These are phyloP conservation scores for Pistacia integerrima DNA, from an alignment of 345 rosid species.

Conservation along the genomic window DNA sequence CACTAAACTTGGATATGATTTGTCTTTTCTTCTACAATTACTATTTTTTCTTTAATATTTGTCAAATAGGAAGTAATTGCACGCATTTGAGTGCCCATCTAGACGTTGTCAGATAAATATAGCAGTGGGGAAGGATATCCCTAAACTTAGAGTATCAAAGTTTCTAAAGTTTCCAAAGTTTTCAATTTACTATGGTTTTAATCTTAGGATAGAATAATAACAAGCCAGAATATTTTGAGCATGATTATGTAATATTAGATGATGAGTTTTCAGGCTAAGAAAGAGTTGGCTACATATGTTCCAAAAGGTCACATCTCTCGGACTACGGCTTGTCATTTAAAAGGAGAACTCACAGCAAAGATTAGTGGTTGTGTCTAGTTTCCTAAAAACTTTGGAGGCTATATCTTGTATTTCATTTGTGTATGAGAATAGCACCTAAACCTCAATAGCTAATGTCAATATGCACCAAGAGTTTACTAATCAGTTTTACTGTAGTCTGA, in stretches of 20 bases:
- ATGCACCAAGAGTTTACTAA: not conserved
- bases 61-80: constrained; percentile 82
- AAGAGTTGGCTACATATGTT: constrained; percentile 96
- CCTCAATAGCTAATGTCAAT: not conserved
- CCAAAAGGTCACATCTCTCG: constrained; percentile 99
- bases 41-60: constrained; percentile 16
- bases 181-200: constrained; percentile 13
- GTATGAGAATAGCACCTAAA: not conserved
- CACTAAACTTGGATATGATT: constrained; percentile 2
- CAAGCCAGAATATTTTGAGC: not conserved
- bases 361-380: too few relatives aligned
- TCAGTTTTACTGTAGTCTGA: not conserved
- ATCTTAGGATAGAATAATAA: not conserved
- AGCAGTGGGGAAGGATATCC: constrained; percentile 79
- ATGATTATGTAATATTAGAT: constrained; percentile 14
- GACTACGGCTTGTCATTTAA: constrained; percentile 90
- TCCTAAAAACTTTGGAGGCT: too few relatives aligned
- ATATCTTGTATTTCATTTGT: too few relatives aligned
- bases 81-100: constrained; percentile 84
- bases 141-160: constrained; percentile 88
- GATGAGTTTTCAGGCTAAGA: constrained; percentile 75
- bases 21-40: not conserved
- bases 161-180: constrained; percentile 96
- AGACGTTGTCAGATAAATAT: constrained; percentile 63
- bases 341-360: constrained; percentile 48